Base-by-base conservation (phyloP, 2,329 filamentous ascomycete genomes). In the Cryoendolithus antarcticus region DNA sequence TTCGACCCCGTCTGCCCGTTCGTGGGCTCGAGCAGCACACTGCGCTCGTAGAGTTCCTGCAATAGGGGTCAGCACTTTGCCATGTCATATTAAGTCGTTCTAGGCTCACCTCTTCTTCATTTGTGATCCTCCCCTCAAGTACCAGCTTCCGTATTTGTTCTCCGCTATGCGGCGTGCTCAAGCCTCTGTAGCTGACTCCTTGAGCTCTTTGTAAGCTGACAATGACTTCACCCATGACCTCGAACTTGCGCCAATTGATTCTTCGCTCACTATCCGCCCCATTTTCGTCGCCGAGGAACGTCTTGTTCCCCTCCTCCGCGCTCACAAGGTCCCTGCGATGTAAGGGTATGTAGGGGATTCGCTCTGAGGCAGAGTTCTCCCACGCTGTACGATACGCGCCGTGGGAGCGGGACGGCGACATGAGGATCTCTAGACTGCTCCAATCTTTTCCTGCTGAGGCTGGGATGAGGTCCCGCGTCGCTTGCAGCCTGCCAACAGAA, bases 221-320 rank as follows among this genome's bases (percentile, higher is more conserved):
- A 38, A 96, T 73, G 4, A 95, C 83, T 51, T 96, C 89, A 5
- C 88, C 88, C 62, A 96, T 78, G 27, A 98, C 81, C 61, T 96
- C 89, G 53, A 96, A 98, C 58, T 98, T 98, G 62, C 82, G 86
- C 91, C 91, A 98, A 58, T 96, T 96, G 57, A 98, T 84, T 37
- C 84, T 71, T 27, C 24, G 24, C 24, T 27, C 24, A 4, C 24
- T 27, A 4, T 27, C 24, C 7, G 50, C 54, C 12, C 53, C 47
- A 13, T 42, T 44, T 38, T 56, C 58, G 28, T 56, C 70, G 6
- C 82, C 85, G 2, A 96, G 68, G 58, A 94, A 89, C 0, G 91
- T 96, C 53, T 76, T 77, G 60, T 91, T 95, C 28, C 89, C 91
- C 61, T 94, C 84, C 55, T 93, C 86, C 1, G 91, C 89, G 9